Base-by-base conservation (phyloP, 768 basidiomycete species). In the Hirschioporus abietinus region DNA sequence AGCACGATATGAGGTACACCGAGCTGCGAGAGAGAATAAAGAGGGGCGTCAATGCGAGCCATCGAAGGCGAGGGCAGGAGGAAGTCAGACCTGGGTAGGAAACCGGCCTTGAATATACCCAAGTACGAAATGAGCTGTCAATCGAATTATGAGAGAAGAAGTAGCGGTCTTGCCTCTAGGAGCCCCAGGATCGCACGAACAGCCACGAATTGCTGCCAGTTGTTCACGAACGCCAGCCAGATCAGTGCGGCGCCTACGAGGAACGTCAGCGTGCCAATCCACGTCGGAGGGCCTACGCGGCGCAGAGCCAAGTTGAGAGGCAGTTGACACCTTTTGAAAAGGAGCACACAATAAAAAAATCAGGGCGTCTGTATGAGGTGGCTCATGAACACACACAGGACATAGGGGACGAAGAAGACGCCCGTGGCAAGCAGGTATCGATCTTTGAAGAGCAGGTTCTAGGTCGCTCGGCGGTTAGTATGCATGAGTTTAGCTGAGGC, bases 341-440 rank as follows among this genome's bases (percentile, higher is more conserved):
- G 20, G 30, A 20, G 52, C 24, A 18, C n/a, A n/a, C n/a, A n/a
- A n/a, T n/a, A n/a, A n/a, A 35, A 42, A 63, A 1, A 36, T 30
- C 35, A 26, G 42, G 42, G 20, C 9, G 25, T 26, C 17, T 25
- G 12, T 59, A 3, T 63, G n/a, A 18, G 36, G 36, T 7, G 34
- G 25, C 58, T 20, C 20, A 15, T 52, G 42, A 24, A 58, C 35
- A 59, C 20, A 65, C 66, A 58, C 25, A 67, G 60, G 30, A 70
- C 59, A 34, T 70, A 75, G 24, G 75, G 74, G 26, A 74, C 64
- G 65, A 76, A 76, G 71, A 76, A 76, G 12, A 75, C 70, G n/a
- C 72, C 73, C n/a, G 72, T 61, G 15, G 36, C 64, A 57, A 74
- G 65, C 17, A 52, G 42, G 42, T 68, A 27, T 9, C 72, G 67